A percentile compares a stretch with the other conserved stretches of the same genome.
phyloP scores from a whole-genome alignment of 2,329 filamentous ascomycete genomes.

The Talaromyces funiculosus region DNA sequence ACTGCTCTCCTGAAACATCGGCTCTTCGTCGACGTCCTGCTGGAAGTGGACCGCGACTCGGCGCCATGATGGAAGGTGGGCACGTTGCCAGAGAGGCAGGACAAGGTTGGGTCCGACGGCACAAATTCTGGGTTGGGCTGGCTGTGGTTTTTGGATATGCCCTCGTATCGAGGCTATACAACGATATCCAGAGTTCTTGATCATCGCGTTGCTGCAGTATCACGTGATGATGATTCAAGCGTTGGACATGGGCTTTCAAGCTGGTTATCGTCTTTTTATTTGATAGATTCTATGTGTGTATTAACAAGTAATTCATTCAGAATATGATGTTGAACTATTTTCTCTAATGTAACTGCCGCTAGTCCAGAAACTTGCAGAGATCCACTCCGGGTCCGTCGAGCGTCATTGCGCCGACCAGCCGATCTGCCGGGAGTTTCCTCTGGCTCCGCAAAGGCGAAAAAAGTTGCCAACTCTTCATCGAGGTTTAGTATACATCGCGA shows the following conservation, averaged over 20 bases:
- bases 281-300: conserved; percentile 5
- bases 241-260: background rate
- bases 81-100: conserved; percentile 70
- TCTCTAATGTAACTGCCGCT: background rate
- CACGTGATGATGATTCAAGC: background rate
- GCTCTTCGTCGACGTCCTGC: conserved; percentile 59
- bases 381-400: conserved; percentile 2
- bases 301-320: background rate
- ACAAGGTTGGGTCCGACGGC: conserved; percentile 72
- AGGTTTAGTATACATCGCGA: background rate
- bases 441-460: conserved; percentile 12
- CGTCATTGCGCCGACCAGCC: conserved; percentile 6
- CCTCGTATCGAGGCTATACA: conserved; percentile 68
- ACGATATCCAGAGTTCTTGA: conserved; percentile 41
- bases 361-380: too few relatives aligned
- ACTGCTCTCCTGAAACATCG: conserved; percentile 58
- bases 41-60: conserved; percentile 50
- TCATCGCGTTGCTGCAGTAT: background rate
- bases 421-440: conserved; percentile 7
- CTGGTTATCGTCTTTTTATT: background rate
- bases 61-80: conserved; percentile 70
- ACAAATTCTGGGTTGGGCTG: conserved; percentile 70
- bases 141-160: conserved; percentile 75
- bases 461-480: background rate
- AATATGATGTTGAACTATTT: background rate